These are phyloP conservation scores for Chaetomium cochliodes DNA, from an alignment of 495 filamentous ascomycete genomes.

Conservation along the genomic window DNA sequence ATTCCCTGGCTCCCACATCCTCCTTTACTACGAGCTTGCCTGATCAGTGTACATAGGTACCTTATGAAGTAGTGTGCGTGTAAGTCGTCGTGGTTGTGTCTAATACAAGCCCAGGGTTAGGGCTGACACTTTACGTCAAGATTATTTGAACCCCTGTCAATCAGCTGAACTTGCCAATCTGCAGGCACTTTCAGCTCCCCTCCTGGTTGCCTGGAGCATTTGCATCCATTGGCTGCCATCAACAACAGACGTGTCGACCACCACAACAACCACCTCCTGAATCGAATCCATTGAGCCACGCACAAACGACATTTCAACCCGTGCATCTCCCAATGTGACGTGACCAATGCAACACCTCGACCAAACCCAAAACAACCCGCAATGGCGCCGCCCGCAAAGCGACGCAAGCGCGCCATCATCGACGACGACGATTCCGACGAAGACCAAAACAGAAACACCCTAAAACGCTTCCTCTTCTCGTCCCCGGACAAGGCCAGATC, in stretches of 20 bases:
- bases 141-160: not conserved
- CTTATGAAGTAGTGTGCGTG: too few species aligned
- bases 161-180: not conserved
- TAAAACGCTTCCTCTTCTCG: constrained; percentile 45
- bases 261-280: not conserved
- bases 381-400: constrained; percentile 58
- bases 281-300: not conserved
- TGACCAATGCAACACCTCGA: constrained; percentile 27
- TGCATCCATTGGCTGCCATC: not conserved
- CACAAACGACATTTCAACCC: not conserved
- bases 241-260: not conserved
- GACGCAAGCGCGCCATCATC: constrained; percentile 41
- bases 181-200: constrained; percentile 8
- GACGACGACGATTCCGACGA: constrained; percentile 38
- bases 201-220: not conserved
- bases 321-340: constrained; percentile 13
- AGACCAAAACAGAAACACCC: constrained; percentile 42
- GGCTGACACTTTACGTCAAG: not conserved
- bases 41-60: too few species aligned
- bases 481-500: constrained; percentile 37
- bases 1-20: too few species aligned
- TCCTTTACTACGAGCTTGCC: too few species aligned
- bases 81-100: too few species aligned
- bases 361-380: constrained; percentile 24
- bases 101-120: too few species aligned